phyloP scores from a whole-genome alignment of 2,329 filamentous ascomycete species.

The Hymenoscyphus scutula region DNA sequence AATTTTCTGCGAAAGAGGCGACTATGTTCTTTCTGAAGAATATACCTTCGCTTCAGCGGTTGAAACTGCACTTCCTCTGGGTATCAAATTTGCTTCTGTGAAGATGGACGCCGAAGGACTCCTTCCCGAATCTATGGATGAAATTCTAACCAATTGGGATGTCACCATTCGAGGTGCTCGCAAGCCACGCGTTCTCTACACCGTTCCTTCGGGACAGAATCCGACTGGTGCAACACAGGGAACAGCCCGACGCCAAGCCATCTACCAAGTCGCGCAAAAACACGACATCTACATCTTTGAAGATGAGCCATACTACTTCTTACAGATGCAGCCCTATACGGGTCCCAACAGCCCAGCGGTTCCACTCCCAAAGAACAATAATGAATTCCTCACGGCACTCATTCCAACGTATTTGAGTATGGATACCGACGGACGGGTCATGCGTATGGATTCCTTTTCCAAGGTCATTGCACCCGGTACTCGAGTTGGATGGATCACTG shows the following conservation, averaged over 20 bases:
- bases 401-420: conserved; percentile 76
- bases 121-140: conserved; percentile 59
- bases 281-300: conserved; percentile 70
- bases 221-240: conserved; percentile 71
- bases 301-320: conserved; percentile 75
- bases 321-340: conserved; percentile 61
- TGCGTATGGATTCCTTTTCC: conserved; percentile 90
- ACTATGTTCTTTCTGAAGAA: conserved; percentile 81
- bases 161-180: conserved; percentile 50
- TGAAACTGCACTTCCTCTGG: conserved; percentile 62
- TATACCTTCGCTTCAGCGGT: conserved; percentile 81
- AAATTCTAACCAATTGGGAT: conserved; percentile 65
- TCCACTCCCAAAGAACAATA: conserved; percentile 58
- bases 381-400: conserved; percentile 71
- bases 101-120: conserved; percentile 67
- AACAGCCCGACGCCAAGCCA: conserved; percentile 53
- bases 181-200: conserved; percentile 69
- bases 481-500: conserved; percentile 85
- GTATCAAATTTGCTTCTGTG: conserved; percentile 58
- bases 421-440: conserved; percentile 81
- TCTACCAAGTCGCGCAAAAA: conserved; percentile 67
- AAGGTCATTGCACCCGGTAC: conserved; percentile 85
- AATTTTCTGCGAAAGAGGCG: conserved; percentile 74
- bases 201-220: conserved; percentile 71
- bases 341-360: conserved; percentile 43